Base-by-base conservation (phyloP, 805 yeast genomes). In the Candida morakotiae region DNA sequence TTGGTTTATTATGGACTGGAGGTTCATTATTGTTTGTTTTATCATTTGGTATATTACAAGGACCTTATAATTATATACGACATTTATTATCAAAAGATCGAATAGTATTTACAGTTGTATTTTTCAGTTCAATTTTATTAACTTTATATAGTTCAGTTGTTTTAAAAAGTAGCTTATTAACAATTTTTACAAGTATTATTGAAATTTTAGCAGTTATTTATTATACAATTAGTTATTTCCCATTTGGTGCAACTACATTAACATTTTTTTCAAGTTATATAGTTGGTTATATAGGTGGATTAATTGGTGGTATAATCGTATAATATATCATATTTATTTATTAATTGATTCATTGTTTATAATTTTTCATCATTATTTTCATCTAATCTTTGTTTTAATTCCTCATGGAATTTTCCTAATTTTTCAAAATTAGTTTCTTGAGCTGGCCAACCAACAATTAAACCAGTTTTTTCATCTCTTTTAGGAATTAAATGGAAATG, bases 401-500 rank as follows among this genome's bases (percentile, higher is more conserved):
- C 71, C 49, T 78, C 76, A 54, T 87, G 94, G 29, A 77, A 66
- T 42, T 72, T 69, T 37, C 83, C 82, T 55, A 89, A 67, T 37
- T 81, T 77, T 10, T 70, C 88, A 60, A 85, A 80, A 55, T 85
- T 84, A 22, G 91, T 84, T 39, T 71, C 77, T 50, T 80, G 76
- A 14, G 88, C 81, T n/a, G 98, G 98, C 98, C 98, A 93, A 19
- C 93, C 96, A 22, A 91, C 87, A 24, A 72, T 73, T 45, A 91
- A 72, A 1, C 98, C 98, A 14, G 89, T 69, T 28, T 73, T 72
- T 2, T 61, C 67, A 51, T 80, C 81, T 41, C 73, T 74, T 74
- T 91, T 91, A 35, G 98, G 98, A 56, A 91, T 91, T 60, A 91
- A 77, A 60, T 91, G 98, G 75, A 93, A 85, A 60, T 91, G 98